Evolutionary conservation across 2,329 filamentous ascomycete genomes (phyloP), one percentile per base, ranked within the genome.

Genomic region (Ascosphaera apis): DNA sequence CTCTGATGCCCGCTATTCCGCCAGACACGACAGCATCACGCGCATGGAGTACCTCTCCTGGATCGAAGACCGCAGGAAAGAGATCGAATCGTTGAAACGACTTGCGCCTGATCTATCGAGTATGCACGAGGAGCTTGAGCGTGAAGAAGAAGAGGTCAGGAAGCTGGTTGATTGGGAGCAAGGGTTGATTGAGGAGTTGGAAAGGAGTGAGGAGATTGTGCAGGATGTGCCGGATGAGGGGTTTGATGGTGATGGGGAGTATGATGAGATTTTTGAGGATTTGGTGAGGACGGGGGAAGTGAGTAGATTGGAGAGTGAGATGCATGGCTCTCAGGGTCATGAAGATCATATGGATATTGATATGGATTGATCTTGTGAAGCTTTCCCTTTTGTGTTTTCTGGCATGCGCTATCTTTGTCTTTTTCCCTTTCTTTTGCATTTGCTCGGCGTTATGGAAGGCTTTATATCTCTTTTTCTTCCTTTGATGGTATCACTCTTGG

Each of bases 161-260:
- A 56, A 54, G 37, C 52, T 56, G 40, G 47, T 46, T 42, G 55
- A 49, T 42, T 56, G 52, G 43, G 63, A 52, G 45, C 57, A 52
- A 25, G 21, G 21, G 5, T 25, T 25, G 21, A 25, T 25, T 25
- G 50, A 46, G 37, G 55, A 52, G 44, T 48, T 52, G 46, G 49
- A 47, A 41, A 42, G 43, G 35, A 59, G 57, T 53, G 51, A 53
- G 19, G 55, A 57, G 41, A 40, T 37, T 17, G 57, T 58, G 54
- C 44, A 42, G 41, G 33, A 40, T 47, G 30, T 42, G 45, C 33
- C 36, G 19, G 33, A 43, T 32, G 47, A 46, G 16, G 40, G 39
- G 13, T 45, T 43, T 13, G 38, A 42, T 17, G 48, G 46, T 21
- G 43, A 37, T 25, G 21, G 11, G 11, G 21, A 25, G 21, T 25